phyloP scores from a whole-genome alignment of 2,329 filamentous ascomycete species.

The Colletotrichum acutatum region DNA sequence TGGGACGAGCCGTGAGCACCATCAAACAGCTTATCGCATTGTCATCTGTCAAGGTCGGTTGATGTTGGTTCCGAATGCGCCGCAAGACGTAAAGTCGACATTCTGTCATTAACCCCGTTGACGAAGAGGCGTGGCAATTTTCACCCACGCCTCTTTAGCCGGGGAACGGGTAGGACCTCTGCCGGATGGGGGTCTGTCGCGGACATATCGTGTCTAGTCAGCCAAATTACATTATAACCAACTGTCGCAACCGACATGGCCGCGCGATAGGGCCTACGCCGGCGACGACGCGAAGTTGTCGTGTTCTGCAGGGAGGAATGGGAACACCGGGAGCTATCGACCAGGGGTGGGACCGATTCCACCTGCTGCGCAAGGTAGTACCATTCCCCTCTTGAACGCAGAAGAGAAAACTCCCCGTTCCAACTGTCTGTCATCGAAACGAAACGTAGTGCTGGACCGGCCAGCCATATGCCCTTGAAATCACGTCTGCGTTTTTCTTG shows the following conservation, averaged over 20 bases:
- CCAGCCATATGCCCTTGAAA: background rate
- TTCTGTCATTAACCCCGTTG: background rate
- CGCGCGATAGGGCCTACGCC: slow-evolving; percentile 28
- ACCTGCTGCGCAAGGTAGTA: background rate
- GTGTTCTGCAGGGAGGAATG: background rate
- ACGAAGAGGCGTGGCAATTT: background rate
- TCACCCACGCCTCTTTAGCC: background rate
- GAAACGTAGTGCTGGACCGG: background rate
- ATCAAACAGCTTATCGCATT: slow-evolving; percentile 9
- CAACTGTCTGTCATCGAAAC: slow-evolving; percentile 11
- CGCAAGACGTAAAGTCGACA: slow-evolving; percentile 12
- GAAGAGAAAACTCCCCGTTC: background rate
- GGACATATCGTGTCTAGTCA: background rate
- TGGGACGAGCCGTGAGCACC: slow-evolving; percentile 10
- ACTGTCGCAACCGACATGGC: background rate
- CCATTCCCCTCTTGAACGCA: slow-evolving; percentile 3
- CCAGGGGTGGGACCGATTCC: slow-evolving; percentile 17
- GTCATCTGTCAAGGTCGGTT: slow-evolving; percentile 18
- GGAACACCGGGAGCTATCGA: background rate
- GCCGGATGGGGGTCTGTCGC: background rate
- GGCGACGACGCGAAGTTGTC: slow-evolving; percentile 19
- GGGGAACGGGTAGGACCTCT: background rate
- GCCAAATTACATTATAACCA: background rate
- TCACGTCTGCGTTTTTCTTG: background rate
- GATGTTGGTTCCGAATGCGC: slow-evolving; percentile 1